These are phyloP conservation scores for Tulasnella sp. DNA, from an alignment of 768 basidiomycete genomes.

Conservation along the genomic window DNA sequence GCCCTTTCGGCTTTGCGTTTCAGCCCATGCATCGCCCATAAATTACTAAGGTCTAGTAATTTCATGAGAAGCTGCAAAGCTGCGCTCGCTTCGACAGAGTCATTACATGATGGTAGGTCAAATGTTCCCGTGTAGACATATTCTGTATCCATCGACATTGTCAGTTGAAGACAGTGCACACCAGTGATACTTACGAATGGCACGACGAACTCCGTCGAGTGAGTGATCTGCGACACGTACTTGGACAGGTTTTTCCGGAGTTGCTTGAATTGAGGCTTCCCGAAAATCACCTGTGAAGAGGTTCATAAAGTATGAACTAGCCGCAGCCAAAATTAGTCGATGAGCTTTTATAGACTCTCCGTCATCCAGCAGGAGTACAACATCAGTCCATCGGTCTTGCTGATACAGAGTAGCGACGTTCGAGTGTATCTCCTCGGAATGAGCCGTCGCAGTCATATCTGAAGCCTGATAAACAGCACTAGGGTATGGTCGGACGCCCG, in stretches of 20 bases:
- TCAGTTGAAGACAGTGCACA: not conserved
- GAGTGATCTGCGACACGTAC: not conserved
- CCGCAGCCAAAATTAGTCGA: not conserved
- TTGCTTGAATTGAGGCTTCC: not conserved
- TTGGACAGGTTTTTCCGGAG: not conserved
- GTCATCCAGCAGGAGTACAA: not conserved
- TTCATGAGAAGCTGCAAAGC: not conserved
- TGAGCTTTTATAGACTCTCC: not conserved
- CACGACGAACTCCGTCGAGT: not conserved
- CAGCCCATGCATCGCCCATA: not conserved
- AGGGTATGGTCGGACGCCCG: too few relatives aligned
- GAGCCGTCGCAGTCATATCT: too few relatives aligned
- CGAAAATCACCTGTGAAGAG: not conserved
- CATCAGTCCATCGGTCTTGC: not conserved
- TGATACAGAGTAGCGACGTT: not conserved
- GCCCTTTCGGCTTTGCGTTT: not conserved
- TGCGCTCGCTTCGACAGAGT: not conserved
- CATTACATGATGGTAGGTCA: not conserved
- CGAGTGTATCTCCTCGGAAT: not conserved
- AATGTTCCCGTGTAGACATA: slow-evolving; percentile 1
- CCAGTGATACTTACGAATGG: not conserved
- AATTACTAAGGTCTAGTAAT: not conserved
- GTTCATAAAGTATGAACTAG: not conserved
- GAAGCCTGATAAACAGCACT: too few relatives aligned
- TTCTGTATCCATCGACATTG: not conserved